Evolutionary conservation across 1,284 basidiomycete species (phyloP), one percentile per base, ranked within the genome.

Genomic region (Meira nashicola): DNA sequence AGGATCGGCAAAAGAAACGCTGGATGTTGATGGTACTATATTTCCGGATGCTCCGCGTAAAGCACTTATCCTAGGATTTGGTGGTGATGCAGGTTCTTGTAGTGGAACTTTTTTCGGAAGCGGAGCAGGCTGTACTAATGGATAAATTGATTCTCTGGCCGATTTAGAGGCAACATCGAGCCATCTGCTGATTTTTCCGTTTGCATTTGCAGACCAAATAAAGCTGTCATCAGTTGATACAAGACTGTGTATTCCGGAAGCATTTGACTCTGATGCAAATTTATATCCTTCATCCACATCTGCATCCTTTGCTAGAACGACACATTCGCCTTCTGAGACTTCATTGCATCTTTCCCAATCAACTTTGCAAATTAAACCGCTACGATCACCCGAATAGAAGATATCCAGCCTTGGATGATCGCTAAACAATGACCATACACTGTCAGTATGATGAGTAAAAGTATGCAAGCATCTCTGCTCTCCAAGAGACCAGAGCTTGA

Each of bases 301-400:
- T 23, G 10, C 33, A 10, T 60, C 56, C 9, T 57, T 50, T 10
- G 28, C 55, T 19, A 98, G 80, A 1, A 95, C 83, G 28, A 92
- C 81, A 73, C 93, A 96, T 78, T 93, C 89, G 43, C 89, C 93
- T 55, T 96, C 89, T 1, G 87, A 85, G 21, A 92, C 82, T 63
- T 93, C 89, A 10, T 83, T 80, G 63, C 86, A 88, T 47, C 85
- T 85, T 74, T 92, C 89, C 23, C 93, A 86, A 69, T 98, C 93
- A 39, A 94, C 88, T 65, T 87, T 88, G 78, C 90, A 92, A 0
- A 98, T 86, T 58, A 88, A 81, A 1, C 94, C 95, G 14, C 89
- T 86, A 39, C 90, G 85, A 68, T 97, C 95, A 15, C 94, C 95
- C 1, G 93, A 96, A 80, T 95, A 96, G 81, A 99, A 99, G 1